A percentile compares a stretch with the other conserved stretches of the same genome.
These are phyloP conservation scores for Neoarthrinium moseri DNA, from an alignment of 2,329 filamentous ascomycete species.

Conservation along the genomic window DNA sequence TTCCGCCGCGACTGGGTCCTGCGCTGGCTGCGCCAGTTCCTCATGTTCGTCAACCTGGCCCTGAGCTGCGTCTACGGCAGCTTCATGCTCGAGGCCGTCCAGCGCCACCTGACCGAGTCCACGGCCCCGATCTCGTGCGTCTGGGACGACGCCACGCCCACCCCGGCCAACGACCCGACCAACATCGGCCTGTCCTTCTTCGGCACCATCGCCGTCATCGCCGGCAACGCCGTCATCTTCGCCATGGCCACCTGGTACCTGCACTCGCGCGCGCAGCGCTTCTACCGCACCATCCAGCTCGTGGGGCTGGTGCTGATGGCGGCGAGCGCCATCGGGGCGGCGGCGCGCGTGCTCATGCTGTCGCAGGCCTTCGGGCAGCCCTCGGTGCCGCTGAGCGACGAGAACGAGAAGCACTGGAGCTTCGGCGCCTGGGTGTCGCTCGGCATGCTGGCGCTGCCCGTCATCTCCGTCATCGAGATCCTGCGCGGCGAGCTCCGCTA, in stretches of 20 bases:
- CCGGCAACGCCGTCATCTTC: constrained; percentile 58
- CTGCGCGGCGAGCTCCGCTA: constrained; percentile 42
- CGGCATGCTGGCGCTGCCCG: constrained; percentile 56
- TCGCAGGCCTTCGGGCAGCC: constrained; percentile 61
- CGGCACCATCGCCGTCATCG: constrained; percentile 62
- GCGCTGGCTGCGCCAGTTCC: constrained; percentile 61
- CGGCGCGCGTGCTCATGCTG: constrained; percentile 53
- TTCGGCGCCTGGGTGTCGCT: constrained; percentile 63
- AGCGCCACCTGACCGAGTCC: constrained; percentile 46
- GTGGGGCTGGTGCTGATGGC: constrained; percentile 54
- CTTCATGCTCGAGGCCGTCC: constrained; percentile 55
- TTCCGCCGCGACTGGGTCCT: constrained; percentile 67
- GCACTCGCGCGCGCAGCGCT: constrained; percentile 52
- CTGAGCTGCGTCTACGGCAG: constrained; percentile 56
- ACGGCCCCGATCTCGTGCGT: constrained; percentile 62
- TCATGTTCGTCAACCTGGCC: constrained; percentile 65
- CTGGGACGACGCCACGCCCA: constrained; percentile 41
- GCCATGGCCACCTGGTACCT: constrained; percentile 62
- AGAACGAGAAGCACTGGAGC: constrained; percentile 57
- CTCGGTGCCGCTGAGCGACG: constrained; percentile 47
- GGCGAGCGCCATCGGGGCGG: constrained; percentile 58
- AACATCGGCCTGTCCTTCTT: constrained; percentile 49
- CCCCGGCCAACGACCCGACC: constrained; percentile 29
- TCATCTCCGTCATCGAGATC: constrained; percentile 61
- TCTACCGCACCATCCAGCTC: constrained; percentile 53